Evolutionary conservation across 2,329 filamentous ascomycete genomes (phyloP).

Genomic region (Botrytis porri): DNA sequence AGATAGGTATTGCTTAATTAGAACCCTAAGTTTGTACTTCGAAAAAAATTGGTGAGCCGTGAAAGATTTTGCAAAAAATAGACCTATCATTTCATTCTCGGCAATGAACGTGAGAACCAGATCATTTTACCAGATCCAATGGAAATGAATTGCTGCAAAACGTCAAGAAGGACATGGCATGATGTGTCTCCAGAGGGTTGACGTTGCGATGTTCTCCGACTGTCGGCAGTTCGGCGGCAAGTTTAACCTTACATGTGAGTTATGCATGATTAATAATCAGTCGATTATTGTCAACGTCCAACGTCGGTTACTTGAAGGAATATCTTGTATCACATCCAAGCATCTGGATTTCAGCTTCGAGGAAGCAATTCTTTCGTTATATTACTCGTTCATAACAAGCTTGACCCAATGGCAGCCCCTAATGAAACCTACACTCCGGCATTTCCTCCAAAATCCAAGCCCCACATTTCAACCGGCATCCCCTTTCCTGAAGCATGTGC

Average conservation of each 20-base stretch:
- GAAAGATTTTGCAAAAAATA: not conserved
- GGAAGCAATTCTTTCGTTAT: not conserved
- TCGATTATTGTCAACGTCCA: not conserved
- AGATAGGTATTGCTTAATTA: not conserved
- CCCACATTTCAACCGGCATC: conserved; percentile 21
- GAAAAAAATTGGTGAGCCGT: not conserved
- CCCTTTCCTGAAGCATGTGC: conserved; percentile 24
- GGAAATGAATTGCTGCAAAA: not conserved
- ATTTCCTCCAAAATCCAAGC: conserved; percentile 21
- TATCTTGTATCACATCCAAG: not conserved
- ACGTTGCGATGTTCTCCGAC: not conserved
- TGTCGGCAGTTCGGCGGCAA: not conserved
- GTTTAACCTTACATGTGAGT: not conserved
- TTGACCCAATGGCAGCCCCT: not conserved
- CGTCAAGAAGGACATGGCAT: not conserved
- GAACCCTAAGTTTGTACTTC: not conserved
- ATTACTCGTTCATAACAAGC: not conserved
- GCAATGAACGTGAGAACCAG: not conserved
- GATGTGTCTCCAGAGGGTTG: not conserved
- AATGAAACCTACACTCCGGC: conserved; percentile 54
- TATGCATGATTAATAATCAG: conserved; percentile 10
- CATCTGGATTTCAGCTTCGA: not conserved
- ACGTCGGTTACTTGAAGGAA: not conserved
- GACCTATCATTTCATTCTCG: not conserved
- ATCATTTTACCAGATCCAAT: not conserved